phyloP scores from a whole-genome alignment of 257 asterid genomes.

The Solanum appendiculatum region DNA sequence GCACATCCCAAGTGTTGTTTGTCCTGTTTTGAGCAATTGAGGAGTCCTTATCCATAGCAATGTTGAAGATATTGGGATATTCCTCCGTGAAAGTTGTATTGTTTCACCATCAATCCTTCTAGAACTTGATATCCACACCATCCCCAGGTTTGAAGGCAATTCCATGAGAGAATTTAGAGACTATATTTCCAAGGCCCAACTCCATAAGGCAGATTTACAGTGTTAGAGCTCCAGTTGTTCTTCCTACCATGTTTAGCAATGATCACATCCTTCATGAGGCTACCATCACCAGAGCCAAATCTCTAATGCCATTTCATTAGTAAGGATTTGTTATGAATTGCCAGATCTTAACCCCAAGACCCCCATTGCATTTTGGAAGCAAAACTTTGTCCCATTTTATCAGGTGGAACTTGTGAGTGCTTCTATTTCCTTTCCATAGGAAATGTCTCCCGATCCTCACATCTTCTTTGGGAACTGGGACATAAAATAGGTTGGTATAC shows the following conservation, averaged over 20 bases:
- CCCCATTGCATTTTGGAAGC: not conserved
- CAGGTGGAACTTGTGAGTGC: not conserved
- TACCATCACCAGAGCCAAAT: not conserved
- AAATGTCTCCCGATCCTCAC: not conserved
- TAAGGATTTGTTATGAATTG: not conserved
- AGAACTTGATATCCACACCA: not conserved
- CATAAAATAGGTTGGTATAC: not conserved
- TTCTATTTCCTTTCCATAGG: not conserved
- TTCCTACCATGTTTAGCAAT: not conserved
- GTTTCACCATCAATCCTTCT: not conserved
- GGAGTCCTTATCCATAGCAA: not conserved
- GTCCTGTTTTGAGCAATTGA: not conserved
- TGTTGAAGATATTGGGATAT: not conserved
- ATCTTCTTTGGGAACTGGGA: not conserved
- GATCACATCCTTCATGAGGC: not conserved
- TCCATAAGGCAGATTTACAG: not conserved
- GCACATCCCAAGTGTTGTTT: not conserved
- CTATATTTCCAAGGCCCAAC: not conserved
- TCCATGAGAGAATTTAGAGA: not conserved
- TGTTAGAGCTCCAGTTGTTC: not conserved
- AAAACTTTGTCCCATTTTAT: not conserved
- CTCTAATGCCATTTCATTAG: not conserved
- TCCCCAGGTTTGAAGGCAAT: not conserved
- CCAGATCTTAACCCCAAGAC: not conserved
- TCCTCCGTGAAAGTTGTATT: not conserved